phyloP scores from a whole-genome alignment of 495 filamentous ascomycete genomes.

The Hypoxylon fragiforme region DNA sequence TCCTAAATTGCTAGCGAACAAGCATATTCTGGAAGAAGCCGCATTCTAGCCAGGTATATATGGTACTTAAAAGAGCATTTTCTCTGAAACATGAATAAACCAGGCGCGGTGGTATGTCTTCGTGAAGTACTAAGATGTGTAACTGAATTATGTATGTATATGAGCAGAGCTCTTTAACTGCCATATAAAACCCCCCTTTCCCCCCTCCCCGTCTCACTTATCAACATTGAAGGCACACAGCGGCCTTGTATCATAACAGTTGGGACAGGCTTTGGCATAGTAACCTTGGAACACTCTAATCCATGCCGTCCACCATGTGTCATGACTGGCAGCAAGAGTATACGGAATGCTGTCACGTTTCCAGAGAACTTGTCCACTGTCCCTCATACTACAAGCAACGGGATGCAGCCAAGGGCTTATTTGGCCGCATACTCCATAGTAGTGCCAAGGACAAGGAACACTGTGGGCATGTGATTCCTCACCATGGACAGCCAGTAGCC shows the following conservation, averaged over 20 bases:
- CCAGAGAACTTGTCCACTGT: conserved; percentile 27
- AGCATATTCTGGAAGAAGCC: conserved; percentile 20
- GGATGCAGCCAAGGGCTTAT: conserved; percentile 11
- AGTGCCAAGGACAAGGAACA: conserved; percentile 14
- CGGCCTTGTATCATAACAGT: no score
- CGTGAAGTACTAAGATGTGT: neutral
- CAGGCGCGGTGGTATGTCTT: neutral
- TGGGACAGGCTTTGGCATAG: no score
- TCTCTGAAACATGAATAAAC: no score
- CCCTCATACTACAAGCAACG: conserved; percentile 32
- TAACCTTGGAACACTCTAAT: neutral
- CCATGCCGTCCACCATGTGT: conserved; percentile 26
- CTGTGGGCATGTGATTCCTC: conserved; percentile 32
- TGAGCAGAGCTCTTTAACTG: no score
- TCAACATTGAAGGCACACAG: no score
- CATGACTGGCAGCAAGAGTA: conserved; percentile 25
- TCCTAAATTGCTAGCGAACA: no score
- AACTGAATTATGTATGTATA: no score
- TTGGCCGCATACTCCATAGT: conserved; percentile 13
- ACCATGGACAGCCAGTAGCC: conserved; percentile 7
- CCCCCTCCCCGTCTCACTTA: no score
- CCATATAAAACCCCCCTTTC: no score
- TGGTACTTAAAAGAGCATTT: conserved; percentile 2
- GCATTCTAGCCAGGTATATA: neutral
- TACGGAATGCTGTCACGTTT: conserved; percentile 28